Evolutionary conservation across 202 grass and related monocot genomes (phyloP), one percentile per base, ranked within the genome.

Genomic region (Tripidium arundinaceum): DNA sequence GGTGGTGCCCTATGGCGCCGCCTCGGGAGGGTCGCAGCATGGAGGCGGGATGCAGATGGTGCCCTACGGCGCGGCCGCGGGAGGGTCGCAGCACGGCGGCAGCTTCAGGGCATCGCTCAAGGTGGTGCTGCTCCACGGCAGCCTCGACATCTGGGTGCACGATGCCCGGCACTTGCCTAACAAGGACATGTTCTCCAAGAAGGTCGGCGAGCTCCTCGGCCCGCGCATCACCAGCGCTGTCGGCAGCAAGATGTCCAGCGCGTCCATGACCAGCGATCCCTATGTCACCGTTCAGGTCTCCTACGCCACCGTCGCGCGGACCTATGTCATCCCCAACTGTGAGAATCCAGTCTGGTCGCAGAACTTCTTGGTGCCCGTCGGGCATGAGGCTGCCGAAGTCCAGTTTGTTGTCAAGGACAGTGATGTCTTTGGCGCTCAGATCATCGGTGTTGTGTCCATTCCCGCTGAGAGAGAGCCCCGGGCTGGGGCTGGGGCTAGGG

Each of bases 61-160:
- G 79, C 58, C 66, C 4, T 78, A 83, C 36, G 72, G 84, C 7
- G 36, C 39, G 12, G 72, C 52, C 3, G 25, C 25, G 2, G 65
- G 55, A 74, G 83, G 85, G 33, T 81, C 80, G 33, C 87, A 86
- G 66, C 86, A 81, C 59, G 77, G 87, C 43, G 77, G 87, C 11
- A 78, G 83, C 52, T n/a, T 83, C 8, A 83, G 74, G 61, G 34
- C 84, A 10, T 98, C 95, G 6, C 92, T 98, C 11, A 98, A 98
- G 86, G 92, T 98, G 47, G 86, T 91, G 72, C 86, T 97, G 50
- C 95, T 98, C 25, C 92, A 98, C 28, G 95, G 95, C 74, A 94
- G 26, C 77, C 86, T 98, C 22, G 92, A 98, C 55, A 88, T 98
- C 45, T 89, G 88, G 79, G 87, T 94, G 83, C 59, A 70, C 66